A percentile compares a stretch with the other conserved stretches of the same genome.
Evolutionary conservation across 1,139 yeast genomes (phyloP).

Genomic region (Hansenula lynferdii): DNA sequence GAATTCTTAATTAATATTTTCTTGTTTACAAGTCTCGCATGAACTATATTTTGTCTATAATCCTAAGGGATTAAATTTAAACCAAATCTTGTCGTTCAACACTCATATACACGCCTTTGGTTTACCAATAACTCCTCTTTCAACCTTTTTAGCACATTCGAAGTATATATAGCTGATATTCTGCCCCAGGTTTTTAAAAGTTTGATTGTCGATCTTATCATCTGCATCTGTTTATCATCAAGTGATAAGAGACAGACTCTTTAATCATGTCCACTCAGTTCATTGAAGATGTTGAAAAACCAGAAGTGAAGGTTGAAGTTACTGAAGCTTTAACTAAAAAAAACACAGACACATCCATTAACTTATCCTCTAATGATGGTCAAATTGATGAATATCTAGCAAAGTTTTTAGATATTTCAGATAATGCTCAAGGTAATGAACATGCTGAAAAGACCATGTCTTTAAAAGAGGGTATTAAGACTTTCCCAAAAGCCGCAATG

Average conservation of each 20-base stretch:
- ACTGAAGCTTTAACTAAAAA: conserved; percentile 6
- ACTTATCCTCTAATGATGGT: conserved; percentile 9
- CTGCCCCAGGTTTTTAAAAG: too few species aligned
- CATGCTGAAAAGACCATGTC: conserved; percentile 14
- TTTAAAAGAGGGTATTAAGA: conserved; percentile 16
- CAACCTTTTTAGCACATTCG: too few species aligned
- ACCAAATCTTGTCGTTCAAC: too few species aligned
- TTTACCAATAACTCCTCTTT: too few species aligned
- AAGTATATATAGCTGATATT: too few species aligned
- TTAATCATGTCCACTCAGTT: conserved; percentile 3
- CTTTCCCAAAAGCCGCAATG: conserved; percentile 31
- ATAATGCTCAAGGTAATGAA: conserved; percentile 22
- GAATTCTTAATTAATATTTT: too few species aligned
- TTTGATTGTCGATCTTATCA: too few species aligned
- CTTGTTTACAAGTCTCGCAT: too few species aligned
- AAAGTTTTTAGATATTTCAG: conserved; percentile 40
- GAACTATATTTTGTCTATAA: too few species aligned
- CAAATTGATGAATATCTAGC: conserved; percentile 33
- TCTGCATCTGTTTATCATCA: too few species aligned
- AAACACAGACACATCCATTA: conserved; percentile 2
- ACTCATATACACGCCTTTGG: too few species aligned
- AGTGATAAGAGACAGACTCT: not conserved
- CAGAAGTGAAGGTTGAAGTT: conserved; percentile 2
- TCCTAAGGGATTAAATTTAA: too few species aligned
- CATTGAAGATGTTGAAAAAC: conserved; percentile 10